Conservation (phyloP, 176 grass and related monocot genomes). For the Bromus sterilis region DNA sequence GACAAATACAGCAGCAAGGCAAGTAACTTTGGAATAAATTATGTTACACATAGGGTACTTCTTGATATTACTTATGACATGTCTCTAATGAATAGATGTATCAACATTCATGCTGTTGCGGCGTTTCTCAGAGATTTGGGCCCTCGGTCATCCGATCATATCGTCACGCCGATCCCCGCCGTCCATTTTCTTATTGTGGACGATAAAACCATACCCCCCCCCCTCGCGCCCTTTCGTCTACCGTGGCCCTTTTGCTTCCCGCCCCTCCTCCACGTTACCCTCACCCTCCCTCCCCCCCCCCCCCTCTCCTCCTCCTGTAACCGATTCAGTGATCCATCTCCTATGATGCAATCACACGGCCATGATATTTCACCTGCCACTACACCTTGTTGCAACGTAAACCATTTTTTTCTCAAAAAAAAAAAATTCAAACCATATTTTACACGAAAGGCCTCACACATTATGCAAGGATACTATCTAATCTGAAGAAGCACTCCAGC, state of each 20-base stretch:
- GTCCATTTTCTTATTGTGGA: neutral
- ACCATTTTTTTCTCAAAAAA: neutral
- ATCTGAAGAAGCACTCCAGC: neutral
- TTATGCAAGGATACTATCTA: neutral
- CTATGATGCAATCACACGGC: neutral
- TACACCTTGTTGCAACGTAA: neutral
- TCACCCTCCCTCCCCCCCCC: neutral
- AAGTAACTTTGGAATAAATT: neutral
- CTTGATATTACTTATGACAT: neutral
- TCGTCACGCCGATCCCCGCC: neutral
- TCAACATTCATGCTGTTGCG: neutral
- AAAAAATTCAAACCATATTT: neutral
- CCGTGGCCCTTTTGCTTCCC: neutral
- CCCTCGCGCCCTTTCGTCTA: neutral
- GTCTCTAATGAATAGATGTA: neutral
- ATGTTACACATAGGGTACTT: neutral
- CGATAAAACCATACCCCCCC: neutral
- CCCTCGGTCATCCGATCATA: neutral
- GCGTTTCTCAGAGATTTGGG: neutral
- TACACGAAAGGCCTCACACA: neutral
- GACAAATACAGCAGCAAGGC: neutral
- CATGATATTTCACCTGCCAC: neutral
- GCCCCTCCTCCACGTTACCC: no score
- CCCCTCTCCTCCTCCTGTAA: neutral
- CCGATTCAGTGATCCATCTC: neutral